Evolutionary conservation across 495 filamentous ascomycete species (phyloP).

Genomic region (Neurospora sp.): DNA sequence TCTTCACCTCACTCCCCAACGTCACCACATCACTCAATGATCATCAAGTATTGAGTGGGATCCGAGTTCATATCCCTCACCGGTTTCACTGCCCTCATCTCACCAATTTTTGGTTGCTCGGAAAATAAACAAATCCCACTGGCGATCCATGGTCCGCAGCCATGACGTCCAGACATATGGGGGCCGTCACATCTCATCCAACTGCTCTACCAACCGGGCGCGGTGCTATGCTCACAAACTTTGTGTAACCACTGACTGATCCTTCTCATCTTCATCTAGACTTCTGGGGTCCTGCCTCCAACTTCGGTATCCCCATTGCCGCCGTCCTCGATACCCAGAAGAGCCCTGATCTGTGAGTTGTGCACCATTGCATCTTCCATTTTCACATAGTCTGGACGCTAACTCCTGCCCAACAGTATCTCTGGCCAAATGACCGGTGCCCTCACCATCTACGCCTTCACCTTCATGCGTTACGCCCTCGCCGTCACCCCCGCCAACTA

Average conservation of each 20-base stretch:
- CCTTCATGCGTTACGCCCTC: constrained; percentile 92
- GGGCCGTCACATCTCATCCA: background rate
- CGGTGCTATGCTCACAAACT: background rate
- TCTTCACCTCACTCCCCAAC: background rate
- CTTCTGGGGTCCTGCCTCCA: constrained; percentile 94
- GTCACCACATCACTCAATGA: background rate
- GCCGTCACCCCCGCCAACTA: constrained; percentile 88
- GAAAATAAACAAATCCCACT: background rate
- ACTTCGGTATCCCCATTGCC: constrained; percentile 91
- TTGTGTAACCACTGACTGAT: background rate
- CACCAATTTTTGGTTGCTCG: background rate
- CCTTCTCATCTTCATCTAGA: constrained; percentile 41
- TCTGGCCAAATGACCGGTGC: constrained; percentile 85
- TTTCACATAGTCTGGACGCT: too few relatives aligned
- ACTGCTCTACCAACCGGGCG: background rate
- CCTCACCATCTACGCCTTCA: constrained; percentile 72
- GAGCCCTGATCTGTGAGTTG: constrained; percentile 64
- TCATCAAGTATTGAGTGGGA: background rate
- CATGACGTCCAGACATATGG: background rate
- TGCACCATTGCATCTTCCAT: too few relatives aligned
- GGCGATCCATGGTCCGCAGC: background rate
- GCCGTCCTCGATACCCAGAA: constrained; percentile 87
- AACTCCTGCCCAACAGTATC: constrained; percentile 46
- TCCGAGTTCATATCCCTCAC: background rate
- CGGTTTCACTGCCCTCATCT: background rate